Conservation (phyloP, 2,329 filamentous ascomycete species). For the Botrytis medusae region DNA sequence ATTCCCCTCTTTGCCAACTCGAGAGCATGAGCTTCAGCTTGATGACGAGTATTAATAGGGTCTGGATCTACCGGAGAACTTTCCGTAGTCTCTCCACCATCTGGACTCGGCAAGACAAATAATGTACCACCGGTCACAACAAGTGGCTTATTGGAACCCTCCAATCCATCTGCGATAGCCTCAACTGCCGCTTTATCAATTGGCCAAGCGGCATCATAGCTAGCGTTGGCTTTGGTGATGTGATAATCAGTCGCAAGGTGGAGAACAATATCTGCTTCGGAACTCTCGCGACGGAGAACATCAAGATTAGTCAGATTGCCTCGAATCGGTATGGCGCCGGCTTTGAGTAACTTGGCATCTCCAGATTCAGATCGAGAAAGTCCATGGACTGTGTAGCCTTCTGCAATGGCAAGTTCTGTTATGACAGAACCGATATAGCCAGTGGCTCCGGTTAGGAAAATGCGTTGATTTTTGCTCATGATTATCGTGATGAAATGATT, state of each 20-base stretch:
- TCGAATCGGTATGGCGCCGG: slow-evolving; percentile 44
- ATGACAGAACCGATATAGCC: slow-evolving; percentile 45
- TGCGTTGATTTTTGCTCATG: background rate
- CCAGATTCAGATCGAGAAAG: slow-evolving; percentile 44
- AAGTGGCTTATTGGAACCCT: slow-evolving; percentile 42
- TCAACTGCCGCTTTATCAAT: slow-evolving; percentile 43
- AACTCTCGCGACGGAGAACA: slow-evolving; percentile 42
- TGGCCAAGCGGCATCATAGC: slow-evolving; percentile 35
- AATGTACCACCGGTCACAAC: slow-evolving; percentile 42
- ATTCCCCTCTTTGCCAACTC: slow-evolving; percentile 39
- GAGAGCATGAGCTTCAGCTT: slow-evolving; percentile 40
- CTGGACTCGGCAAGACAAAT: slow-evolving; percentile 32
- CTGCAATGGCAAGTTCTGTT: slow-evolving; percentile 40
- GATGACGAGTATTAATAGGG: slow-evolving; percentile 35
- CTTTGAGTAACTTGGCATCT: slow-evolving; percentile 41
- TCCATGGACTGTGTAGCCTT: slow-evolving; percentile 45
- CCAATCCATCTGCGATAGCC: slow-evolving; percentile 42
- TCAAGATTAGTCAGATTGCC: slow-evolving; percentile 45
- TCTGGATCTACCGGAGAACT: slow-evolving; percentile 24
- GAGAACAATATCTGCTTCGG: slow-evolving; percentile 46
- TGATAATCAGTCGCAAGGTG: slow-evolving; percentile 44
- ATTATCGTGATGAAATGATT: background rate
- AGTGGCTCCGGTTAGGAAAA: slow-evolving; percentile 46
- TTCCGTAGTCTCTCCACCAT: slow-evolving; percentile 39
- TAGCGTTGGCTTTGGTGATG: slow-evolving; percentile 27